These are phyloP conservation scores for Alternaria rosae DNA, from an alignment of 2,329 filamentous ascomycete species.

Conservation along the genomic window DNA sequence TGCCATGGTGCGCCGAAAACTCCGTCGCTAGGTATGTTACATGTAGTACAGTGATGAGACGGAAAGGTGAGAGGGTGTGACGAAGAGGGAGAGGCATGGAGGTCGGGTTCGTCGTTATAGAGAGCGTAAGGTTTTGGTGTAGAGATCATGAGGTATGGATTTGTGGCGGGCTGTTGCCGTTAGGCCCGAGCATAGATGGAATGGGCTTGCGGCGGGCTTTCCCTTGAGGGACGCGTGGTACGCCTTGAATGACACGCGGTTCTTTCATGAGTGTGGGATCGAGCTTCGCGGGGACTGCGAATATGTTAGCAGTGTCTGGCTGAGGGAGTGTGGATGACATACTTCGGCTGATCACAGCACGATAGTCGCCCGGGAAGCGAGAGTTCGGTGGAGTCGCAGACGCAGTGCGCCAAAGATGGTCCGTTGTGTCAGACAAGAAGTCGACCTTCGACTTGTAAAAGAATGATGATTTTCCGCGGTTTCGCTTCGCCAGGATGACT, in stretches of 20 bases:
- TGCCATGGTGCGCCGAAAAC: constrained; percentile 30
- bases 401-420: constrained; percentile 80
- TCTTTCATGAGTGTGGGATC: constrained; percentile 91
- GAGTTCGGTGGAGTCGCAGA: constrained; percentile 64
- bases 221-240: constrained; percentile 68
- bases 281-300: constrained; percentile 76
- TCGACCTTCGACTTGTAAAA: constrained; percentile 65
- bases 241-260: constrained; percentile 85
- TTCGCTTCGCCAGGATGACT: constrained; percentile 80
- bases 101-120: constrained; percentile 28
- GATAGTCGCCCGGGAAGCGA: constrained; percentile 63
- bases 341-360: constrained; percentile 60
- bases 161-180: constrained; percentile 27
- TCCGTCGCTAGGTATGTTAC: constrained; percentile 46
- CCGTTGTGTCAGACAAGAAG: constrained; percentile 75
- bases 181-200: constrained; percentile 51
- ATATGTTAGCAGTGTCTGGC: constrained; percentile 54
- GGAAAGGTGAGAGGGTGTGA: constrained; percentile 7
- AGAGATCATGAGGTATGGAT: constrained; percentile 39
- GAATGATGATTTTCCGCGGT: constrained; percentile 70
- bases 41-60: constrained; percentile 26
- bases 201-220: constrained; percentile 60
- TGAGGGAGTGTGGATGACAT: constrained; percentile 19
- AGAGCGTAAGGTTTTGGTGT: constrained; percentile 13
- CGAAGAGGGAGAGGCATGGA: constrained; percentile 23